Evolutionary conservation across 2,329 filamentous ascomycete species (phyloP).

Genomic region (Ceratocystis smalleyi): DNA sequence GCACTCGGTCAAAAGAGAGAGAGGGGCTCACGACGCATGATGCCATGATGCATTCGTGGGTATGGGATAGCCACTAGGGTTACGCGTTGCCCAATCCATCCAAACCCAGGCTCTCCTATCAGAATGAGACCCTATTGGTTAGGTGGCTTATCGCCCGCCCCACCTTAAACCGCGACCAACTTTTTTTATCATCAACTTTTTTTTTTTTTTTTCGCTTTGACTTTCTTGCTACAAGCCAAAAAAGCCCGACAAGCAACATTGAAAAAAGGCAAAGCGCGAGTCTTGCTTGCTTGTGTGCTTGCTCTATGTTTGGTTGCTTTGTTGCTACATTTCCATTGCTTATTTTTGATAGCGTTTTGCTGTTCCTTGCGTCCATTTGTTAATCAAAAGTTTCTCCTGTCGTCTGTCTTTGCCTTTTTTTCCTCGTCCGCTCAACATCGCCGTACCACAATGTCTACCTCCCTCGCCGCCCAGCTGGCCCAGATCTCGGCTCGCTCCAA

Average conservation of each 20-base stretch:
- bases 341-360: neutral
- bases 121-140: constrained; percentile 13
- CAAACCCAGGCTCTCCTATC: neutral
- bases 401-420: constrained; percentile 40
- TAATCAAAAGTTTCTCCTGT: neutral
- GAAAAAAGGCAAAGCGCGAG: neutral
- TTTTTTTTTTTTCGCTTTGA: neutral
- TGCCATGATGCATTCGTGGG: neutral
- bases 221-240: neutral
- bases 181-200: constrained; percentile 13
- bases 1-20: too few relatives aligned
- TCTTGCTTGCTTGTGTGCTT: neutral
- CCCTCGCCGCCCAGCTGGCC: constrained; percentile 85
- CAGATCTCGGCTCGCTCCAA: constrained; percentile 82
- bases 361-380: constrained; percentile 1
- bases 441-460: constrained; percentile 50
- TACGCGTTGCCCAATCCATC: neutral
- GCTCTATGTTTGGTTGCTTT: constrained; percentile 3
- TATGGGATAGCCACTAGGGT: neutral
- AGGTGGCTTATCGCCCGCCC: constrained; percentile 7
- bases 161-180: constrained; percentile 7
- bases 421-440: constrained; percentile 36
- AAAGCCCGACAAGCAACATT: neutral
- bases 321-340: neutral
- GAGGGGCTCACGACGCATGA: too few relatives aligned